phyloP scores from a whole-genome alignment of 306 rosid genomes.

The Begonia fuchsioides region DNA sequence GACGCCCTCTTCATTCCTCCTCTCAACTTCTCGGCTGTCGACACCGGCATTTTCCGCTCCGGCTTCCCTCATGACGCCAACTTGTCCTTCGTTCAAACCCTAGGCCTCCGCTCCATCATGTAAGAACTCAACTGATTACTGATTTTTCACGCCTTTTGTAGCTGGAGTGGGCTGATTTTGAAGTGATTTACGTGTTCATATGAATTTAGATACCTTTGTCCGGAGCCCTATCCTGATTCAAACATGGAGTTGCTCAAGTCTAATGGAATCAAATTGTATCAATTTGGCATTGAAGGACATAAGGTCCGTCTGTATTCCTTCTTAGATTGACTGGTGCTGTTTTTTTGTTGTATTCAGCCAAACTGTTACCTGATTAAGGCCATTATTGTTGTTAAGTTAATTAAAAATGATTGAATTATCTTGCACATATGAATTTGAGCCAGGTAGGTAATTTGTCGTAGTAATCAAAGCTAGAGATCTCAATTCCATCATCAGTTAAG shows the following conservation, averaged over 20 bases:
- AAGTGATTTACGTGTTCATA: constrained; percentile 4
- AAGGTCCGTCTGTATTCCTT: constrained; percentile 32
- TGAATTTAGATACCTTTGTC: constrained; percentile 65
- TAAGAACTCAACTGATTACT: constrained; percentile 8
- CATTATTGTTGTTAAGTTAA: too few species aligned
- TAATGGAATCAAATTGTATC: constrained; percentile 70
- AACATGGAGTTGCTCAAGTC: constrained; percentile 82
- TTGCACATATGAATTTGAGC: too few species aligned
- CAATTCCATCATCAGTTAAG: too few species aligned
- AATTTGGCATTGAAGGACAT: constrained; percentile 86
- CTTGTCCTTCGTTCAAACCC: constrained; percentile 73
- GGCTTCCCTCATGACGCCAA: constrained; percentile 84
- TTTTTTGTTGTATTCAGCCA: too few species aligned
- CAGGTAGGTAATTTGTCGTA: too few species aligned
- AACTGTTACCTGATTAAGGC: too few species aligned
- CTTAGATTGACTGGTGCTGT: too few species aligned
- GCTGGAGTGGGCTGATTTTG: not conserved
- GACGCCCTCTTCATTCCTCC: constrained; percentile 72
- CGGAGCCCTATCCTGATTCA: constrained; percentile 81
- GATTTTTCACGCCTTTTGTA: not conserved
- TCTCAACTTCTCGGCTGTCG: constrained; percentile 85
- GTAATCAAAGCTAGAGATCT: too few species aligned
- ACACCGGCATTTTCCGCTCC: constrained; percentile 89
- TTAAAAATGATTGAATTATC: too few species aligned
- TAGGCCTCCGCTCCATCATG: constrained; percentile 89